Evolutionary conservation across 495 filamentous ascomycete genomes (phyloP).

Genomic region (Xylaria longipes): DNA sequence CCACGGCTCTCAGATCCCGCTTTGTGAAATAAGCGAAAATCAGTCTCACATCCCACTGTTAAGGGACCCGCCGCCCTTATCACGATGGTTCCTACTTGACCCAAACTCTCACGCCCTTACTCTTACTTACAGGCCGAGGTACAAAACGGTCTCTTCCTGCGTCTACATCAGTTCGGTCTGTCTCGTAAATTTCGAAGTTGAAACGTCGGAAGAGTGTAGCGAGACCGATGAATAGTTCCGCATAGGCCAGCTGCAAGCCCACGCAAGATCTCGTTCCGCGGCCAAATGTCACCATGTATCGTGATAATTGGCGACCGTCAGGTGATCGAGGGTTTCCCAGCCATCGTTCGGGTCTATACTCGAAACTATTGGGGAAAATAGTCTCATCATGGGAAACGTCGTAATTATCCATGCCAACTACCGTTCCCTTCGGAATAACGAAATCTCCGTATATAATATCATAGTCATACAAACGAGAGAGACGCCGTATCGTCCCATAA

Average conservation of each 20-base stretch:
- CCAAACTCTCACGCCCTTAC: slow-evolving; percentile 31
- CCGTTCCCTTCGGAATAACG: not conserved
- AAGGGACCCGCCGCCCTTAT: not conserved
- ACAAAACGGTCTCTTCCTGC: slow-evolving; percentile 28
- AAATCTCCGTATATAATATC: not conserved
- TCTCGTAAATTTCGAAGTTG: slow-evolving; percentile 43
- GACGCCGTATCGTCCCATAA: not conserved
- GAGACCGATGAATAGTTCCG: slow-evolving; percentile 41
- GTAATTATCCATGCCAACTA: not conserved
- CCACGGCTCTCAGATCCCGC: not conserved
- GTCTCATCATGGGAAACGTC: not conserved
- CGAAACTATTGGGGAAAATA: slow-evolving; percentile 5
- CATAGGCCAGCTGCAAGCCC: slow-evolving; percentile 43
- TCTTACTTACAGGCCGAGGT: slow-evolving; percentile 25
- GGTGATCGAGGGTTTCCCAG: slow-evolving; percentile 5
- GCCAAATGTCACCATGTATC: slow-evolving; percentile 48
- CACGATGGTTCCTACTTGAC: slow-evolving; percentile 4
- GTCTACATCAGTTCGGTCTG: slow-evolving; percentile 34
- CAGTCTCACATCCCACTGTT: not conserved
- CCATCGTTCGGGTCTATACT: slow-evolving; percentile 19
- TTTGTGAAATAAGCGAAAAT: not conserved
- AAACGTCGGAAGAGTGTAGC: slow-evolving; percentile 40
- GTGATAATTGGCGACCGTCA: slow-evolving; percentile 22
- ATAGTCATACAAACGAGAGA: not conserved
- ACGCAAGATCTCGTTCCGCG: slow-evolving; percentile 52